These are phyloP conservation scores for Suillus discolor DNA, from an alignment of 768 basidiomycete species.

Conservation along the genomic window DNA sequence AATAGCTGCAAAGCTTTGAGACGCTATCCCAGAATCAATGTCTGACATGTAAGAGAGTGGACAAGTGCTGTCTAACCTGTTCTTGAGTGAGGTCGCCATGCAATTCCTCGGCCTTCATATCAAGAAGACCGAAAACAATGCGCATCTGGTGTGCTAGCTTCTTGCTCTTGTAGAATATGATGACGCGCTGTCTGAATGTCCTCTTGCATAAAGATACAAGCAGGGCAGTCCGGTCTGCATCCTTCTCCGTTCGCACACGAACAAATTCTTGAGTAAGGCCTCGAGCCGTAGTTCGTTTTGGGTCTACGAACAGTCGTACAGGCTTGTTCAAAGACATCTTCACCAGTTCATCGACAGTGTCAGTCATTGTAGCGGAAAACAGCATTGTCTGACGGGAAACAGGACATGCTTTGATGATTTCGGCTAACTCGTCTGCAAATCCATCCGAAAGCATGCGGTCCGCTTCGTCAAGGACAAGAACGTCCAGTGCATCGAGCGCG, in stretches of 20 bases:
- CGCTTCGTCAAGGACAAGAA: constrained; percentile 95
- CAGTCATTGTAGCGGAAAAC: constrained; percentile 99
- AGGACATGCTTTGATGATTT: constrained; percentile 92
- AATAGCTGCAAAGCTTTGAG: constrained; percentile 84
- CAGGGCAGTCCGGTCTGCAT: constrained; percentile 73
- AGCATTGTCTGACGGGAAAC: constrained; percentile 93
- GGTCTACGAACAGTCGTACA: constrained; percentile 93
- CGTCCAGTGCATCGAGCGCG: constrained; percentile 88
- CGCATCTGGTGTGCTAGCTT: constrained; percentile 97
- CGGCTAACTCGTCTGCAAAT: constrained; percentile 91
- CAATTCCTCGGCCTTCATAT: constrained; percentile 88
- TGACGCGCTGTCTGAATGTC: constrained; percentile 80
- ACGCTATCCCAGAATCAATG: constrained; percentile 51
- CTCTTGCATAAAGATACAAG: constrained; percentile 85
- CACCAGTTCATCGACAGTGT: constrained; percentile 92
- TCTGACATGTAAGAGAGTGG: constrained; percentile 9
- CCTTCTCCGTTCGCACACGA: constrained; percentile 81
- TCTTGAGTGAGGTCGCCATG: constrained; percentile 97
- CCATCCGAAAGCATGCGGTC: constrained; percentile 97
- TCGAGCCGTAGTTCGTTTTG: constrained; percentile 83
- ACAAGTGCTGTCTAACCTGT: constrained; percentile 55
- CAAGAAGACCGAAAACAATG: constrained; percentile 86
- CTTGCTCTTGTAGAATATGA: constrained; percentile 96
- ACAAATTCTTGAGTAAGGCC: constrained; percentile 94
- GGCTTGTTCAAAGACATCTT: constrained; percentile 92